phyloP scores from a whole-genome alignment of 2,329 filamentous ascomycete genomes.

The Emericellopsis atlantica region DNA sequence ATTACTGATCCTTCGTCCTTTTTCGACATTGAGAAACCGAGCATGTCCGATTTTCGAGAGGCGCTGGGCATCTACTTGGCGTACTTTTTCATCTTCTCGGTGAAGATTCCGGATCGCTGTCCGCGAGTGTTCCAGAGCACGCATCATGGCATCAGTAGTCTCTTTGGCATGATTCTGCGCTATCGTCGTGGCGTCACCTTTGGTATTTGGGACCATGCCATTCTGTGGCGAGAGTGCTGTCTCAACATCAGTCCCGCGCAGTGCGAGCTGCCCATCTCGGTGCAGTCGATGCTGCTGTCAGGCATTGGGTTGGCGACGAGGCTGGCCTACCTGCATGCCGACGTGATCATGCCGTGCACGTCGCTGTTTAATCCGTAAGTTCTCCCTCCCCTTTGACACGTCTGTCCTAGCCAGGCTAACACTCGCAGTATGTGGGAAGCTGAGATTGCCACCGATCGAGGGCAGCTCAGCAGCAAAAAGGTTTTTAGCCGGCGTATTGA shows the following conservation, averaged over 20 bases:
- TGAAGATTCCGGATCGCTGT: slow-evolving; percentile 41
- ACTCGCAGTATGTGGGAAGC: slow-evolving; percentile 39
- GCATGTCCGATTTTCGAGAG: slow-evolving; percentile 19
- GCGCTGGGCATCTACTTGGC: slow-evolving; percentile 23
- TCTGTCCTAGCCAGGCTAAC: not conserved
- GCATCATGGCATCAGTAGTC: slow-evolving; percentile 47
- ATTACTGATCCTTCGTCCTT: slow-evolving; percentile 14
- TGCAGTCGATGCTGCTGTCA: slow-evolving; percentile 32
- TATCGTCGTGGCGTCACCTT: slow-evolving; percentile 45
- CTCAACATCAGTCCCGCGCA: slow-evolving; percentile 34
- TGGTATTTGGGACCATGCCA: slow-evolving; percentile 52
- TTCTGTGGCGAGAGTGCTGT: slow-evolving; percentile 45
- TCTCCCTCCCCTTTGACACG: not conserved
- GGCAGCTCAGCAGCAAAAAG: slow-evolving; percentile 41
- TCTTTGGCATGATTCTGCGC: slow-evolving; percentile 50
- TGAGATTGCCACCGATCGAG: slow-evolving; percentile 46
- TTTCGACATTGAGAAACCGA: slow-evolving; percentile 20
- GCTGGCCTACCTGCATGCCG: slow-evolving; percentile 38
- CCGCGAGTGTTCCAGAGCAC: slow-evolving; percentile 51
- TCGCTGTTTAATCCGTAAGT: slow-evolving; percentile 46
- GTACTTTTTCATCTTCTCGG: slow-evolving; percentile 43
- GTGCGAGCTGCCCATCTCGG: slow-evolving; percentile 32
- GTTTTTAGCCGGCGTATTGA: slow-evolving; percentile 47
- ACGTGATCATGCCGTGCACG: slow-evolving; percentile 42
- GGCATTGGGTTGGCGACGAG: slow-evolving; percentile 32